These are phyloP conservation scores for Lachnellula arida DNA, from an alignment of 2,329 filamentous ascomycete genomes.

Conservation along the genomic window DNA sequence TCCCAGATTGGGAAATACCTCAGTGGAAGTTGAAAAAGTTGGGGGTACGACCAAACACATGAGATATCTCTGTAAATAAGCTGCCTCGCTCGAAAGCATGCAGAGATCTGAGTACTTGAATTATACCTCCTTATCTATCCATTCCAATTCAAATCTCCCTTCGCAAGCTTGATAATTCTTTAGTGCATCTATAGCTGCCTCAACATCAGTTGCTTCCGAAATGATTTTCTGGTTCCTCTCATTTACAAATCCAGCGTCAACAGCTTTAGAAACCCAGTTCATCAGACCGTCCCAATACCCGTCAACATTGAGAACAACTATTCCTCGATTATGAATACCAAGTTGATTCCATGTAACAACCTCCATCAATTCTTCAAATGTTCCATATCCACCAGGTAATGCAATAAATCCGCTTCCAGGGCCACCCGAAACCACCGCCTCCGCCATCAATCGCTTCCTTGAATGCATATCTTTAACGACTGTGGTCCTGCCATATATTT, in stretches of 20 bases:
- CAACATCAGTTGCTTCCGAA: constrained; percentile 66
- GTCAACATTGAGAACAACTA: constrained; percentile 80
- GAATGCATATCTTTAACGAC: constrained; percentile 96
- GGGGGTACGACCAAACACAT: too few relatives aligned
- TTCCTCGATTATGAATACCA: constrained; percentile 77
- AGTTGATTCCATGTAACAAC: constrained; percentile 93
- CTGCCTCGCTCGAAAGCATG: too few relatives aligned
- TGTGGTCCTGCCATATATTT: constrained; percentile 75
- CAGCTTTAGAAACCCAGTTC: constrained; percentile 72
- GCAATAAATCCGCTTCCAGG: constrained; percentile 86
- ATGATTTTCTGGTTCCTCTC: constrained; percentile 69
- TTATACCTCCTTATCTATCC: too few relatives aligned
- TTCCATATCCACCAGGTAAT: constrained; percentile 75
- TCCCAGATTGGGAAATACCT: too few relatives aligned
- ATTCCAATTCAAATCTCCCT: constrained; percentile 75
- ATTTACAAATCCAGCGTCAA: constrained; percentile 72
- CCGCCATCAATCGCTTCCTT: constrained; percentile 89
- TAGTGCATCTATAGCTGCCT: constrained; percentile 67
- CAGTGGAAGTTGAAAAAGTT: too few relatives aligned
- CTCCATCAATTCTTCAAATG: constrained; percentile 92
- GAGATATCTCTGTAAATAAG: too few relatives aligned
- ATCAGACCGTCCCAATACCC: constrained; percentile 90
- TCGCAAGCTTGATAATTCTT: constrained; percentile 70
- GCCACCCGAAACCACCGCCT: constrained; percentile 75
- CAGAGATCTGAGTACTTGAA: too few relatives aligned